Evolutionary conservation across 2,329 filamentous ascomycete species (phyloP), one percentile per base, ranked within the genome.

Genomic region (Monilinia aucupariae): DNA sequence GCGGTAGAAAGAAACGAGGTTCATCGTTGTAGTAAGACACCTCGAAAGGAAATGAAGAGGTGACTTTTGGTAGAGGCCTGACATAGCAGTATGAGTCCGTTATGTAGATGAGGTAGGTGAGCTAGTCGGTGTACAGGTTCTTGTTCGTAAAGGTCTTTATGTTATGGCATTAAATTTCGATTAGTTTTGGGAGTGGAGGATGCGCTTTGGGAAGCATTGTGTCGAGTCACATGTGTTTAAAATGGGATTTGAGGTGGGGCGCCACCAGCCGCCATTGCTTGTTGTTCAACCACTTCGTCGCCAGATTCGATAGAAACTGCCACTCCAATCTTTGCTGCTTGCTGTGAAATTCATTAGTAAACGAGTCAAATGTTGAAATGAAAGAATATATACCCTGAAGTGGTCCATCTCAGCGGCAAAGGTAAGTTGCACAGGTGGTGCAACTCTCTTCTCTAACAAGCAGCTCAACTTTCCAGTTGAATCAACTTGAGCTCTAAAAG

Each of bases 351-450:
- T 47, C 65, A 69, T 78, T 69, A 78, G 75, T 52, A 27, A n/a
- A 12, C 34, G 3, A 5, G 47, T 17, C 45, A 39, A 20, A 25
- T 15, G 43, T 34, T 10, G 17, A 45, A 22, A 52, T 54, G 30
- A 30, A 34, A 43, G 15, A 59, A 15, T 52, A 82, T 90, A 76
- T 84, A 97, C 94, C 81, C 92, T 92, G 72, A 87, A 86, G 79
- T 99, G 93, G 78, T 99, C 94, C 74, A 99, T 91, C 75, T 97
- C 94, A 70, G 92, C 93, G 62, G 92, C 91, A 78, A 99, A 96
- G 64, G 92, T 96, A 79, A 99, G 86, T 76, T 88, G 89, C 64
- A 99, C 92, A 34, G 92, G 90, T 68, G 92, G 91, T 37, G 92
- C 92, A 73, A 99, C 90, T 74, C 92, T 88, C 86, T 97, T 97